Evolutionary conservation across 2,329 filamentous ascomycete genomes (phyloP), one percentile per base, ranked within the genome.

Genomic region (Stachybotrys chartarum): DNA sequence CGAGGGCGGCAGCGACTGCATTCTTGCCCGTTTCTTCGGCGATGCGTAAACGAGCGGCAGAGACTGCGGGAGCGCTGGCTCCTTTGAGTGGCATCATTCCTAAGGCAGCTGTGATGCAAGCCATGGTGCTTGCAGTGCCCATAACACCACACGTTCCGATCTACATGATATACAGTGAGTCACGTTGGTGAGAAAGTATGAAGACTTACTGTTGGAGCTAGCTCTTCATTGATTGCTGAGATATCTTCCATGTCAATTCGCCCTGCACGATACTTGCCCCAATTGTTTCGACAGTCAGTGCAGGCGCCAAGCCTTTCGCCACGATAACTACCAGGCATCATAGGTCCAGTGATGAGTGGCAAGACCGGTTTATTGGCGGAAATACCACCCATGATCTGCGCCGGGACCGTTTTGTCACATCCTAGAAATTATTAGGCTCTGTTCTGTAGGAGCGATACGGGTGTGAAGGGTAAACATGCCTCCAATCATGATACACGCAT

Each of bases 71-170:
- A 0, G 88, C 90, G 0, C 88, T 88, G 1, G 89, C 90, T 0
- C 88, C 90, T 6, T 84, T 84, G 7, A 91, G 86, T 0, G 92
- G 79, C 56, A 89, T 87, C 61, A 95, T 77, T n/a, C 91, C 91
- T 63, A 96, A 85, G 0, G 84, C 90, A 58, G 91, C 90, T 24
- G 92, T 87, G 16, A 90, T 82, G 6, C 88, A 92, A 1, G 90
- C 88, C 89, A 96, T 93, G 2, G 90, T 95, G 65, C 91, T 93
- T 7, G 91, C 91, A 0, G 91, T 96, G 60, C 90, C 94, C 91
- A 96, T 96, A 17, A 92, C 91, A 50, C 90, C 90, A 60, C 91
- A 96, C 1, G 90, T 91, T 32, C 91, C 91, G 1, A 84, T 83
- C 76, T 78, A 52, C 46, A 3, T 18, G 8, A n/a, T 7, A 47